Evolutionary conservation across 345 rosid species (phyloP), one percentile per base, ranked within the genome.

Genomic region (Dovyalis caffra): DNA sequence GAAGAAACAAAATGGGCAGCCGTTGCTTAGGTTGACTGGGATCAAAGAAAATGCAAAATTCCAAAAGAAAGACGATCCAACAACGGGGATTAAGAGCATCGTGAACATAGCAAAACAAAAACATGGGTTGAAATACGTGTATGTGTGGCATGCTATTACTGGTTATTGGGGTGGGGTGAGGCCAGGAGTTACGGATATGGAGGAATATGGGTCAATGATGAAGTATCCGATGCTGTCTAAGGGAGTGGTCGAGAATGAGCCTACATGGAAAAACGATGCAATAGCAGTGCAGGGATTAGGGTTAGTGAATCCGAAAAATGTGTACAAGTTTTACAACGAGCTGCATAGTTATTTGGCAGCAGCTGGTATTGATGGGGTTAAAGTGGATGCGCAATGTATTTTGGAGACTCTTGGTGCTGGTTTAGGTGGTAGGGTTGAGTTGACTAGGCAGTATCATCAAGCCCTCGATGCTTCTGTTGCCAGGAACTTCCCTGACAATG

Each of bases 151-250:
- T 65, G 97, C 99, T 6, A 95, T 95, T 15, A 89, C 92, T 0
- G 99, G 99, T 56, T 95, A 95, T 51, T 95, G 99, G 99, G 99
- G 99, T 6, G 99, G 99, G 71, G 97, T 95, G 76, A 83, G 88
- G 0, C 97, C 99, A 0, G 97, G 95, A 1, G 86, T 81, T 14
- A 69, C 83, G 78, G 94, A 79, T 78, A 85, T 87, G 90, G 91
- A 83, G 80, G 87, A 83, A 37, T 95, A 88, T 62, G 94, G 84
- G 28, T 87, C 99, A 71, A 78, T 67, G 78, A 85, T 95, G 85
- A 89, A 82, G 84, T 95, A 89, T 68, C 97, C 97, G 8, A 65
- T 62, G 81, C 76, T 87, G 71, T 87, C 97, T 0, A 87, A 79
- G 4, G 93, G 93, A 11, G 97, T 95, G 74, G 80, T 82, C 76